phyloP scores from a whole-genome alignment of 169 alveolate species.

The Cryptosporidium viatorum region DNA sequence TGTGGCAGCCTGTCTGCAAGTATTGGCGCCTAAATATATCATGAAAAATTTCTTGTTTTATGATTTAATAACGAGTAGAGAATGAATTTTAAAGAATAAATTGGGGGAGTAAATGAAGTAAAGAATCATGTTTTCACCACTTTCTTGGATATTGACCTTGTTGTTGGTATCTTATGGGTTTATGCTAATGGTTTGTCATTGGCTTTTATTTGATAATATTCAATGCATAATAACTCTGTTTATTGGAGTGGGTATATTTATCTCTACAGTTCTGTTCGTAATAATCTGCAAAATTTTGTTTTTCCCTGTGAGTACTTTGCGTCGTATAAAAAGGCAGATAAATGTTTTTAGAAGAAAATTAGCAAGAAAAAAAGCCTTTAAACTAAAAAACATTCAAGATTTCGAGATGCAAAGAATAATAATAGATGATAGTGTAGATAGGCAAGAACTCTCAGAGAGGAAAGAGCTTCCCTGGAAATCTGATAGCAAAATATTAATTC shows the following conservation, averaged over 20 bases:
- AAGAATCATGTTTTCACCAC: conserved; percentile 24
- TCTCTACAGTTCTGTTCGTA: conserved; percentile 14
- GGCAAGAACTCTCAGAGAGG: conserved; percentile 6
- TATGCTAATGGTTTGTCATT: conserved; percentile 26
- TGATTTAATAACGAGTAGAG: background rate
- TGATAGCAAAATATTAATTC: background rate
- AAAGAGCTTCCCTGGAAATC: background rate
- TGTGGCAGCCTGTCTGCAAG: conserved; percentile 34
- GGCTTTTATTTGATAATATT: conserved; percentile 13
- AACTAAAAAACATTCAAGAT: background rate
- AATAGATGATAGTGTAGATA: conserved; percentile 18
- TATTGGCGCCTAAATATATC: conserved; percentile 47
- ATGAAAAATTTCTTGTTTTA: background rate
- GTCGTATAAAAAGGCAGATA: conserved; percentile 31
- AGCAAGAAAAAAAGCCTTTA: conserved; percentile 7
- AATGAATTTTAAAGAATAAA: background rate
- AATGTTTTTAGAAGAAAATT: conserved; percentile 4
- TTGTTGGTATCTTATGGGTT: conserved; percentile 28
- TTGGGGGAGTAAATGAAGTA: background rate
- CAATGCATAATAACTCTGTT: conserved; percentile 5
- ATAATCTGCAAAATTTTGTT: conserved; percentile 2
- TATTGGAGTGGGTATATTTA: conserved; percentile 20
- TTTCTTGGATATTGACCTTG: conserved; percentile 16
- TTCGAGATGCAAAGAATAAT: conserved; percentile 1
- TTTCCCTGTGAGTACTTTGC: conserved; percentile 21